These are phyloP conservation scores for Sordariomycetes sp. DNA, from an alignment of 2,329 filamentous ascomycete species.

Conservation along the genomic window DNA sequence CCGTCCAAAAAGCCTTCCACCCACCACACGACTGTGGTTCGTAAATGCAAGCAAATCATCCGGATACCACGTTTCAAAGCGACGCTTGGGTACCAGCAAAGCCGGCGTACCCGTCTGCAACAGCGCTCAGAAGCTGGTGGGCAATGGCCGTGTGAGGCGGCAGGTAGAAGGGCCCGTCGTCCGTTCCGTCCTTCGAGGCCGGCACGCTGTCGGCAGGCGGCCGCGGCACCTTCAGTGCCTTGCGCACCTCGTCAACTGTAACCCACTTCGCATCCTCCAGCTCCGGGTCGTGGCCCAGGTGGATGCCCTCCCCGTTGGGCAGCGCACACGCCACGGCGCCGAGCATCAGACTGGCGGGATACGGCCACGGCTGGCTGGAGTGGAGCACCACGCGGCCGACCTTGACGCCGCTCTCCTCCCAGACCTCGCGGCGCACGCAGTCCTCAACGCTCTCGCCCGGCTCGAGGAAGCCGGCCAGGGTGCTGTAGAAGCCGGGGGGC, in stretches of 20 bases:
- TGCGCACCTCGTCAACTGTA: constrained; percentile 64
- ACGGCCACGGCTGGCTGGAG: constrained; percentile 80
- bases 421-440: constrained; percentile 72
- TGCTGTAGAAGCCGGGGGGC: constrained; percentile 79
- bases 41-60: not conserved
- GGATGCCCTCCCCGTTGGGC: constrained; percentile 67
- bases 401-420: constrained; percentile 72
- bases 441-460: constrained; percentile 80
- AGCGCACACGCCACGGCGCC: constrained; percentile 79
- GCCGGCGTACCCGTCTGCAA: constrained; percentile 54
- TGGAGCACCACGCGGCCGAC: constrained; percentile 73
- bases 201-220: constrained; percentile 57
- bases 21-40: not conserved
- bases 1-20: not conserved
- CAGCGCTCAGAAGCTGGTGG: constrained; percentile 73
- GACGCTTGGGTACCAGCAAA: not conserved
- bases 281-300: constrained; percentile 81
- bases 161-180: constrained; percentile 42
- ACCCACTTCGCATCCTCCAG: constrained; percentile 88
- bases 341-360: constrained; percentile 77
- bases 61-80: not conserved
- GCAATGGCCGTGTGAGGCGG: constrained; percentile 87
- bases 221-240: constrained; percentile 55
- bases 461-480: constrained; percentile 78
- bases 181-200: constrained; percentile 56